phyloP scores from a whole-genome alignment of 2,329 filamentous ascomycete genomes.

The Thielaviopsis populi region DNA sequence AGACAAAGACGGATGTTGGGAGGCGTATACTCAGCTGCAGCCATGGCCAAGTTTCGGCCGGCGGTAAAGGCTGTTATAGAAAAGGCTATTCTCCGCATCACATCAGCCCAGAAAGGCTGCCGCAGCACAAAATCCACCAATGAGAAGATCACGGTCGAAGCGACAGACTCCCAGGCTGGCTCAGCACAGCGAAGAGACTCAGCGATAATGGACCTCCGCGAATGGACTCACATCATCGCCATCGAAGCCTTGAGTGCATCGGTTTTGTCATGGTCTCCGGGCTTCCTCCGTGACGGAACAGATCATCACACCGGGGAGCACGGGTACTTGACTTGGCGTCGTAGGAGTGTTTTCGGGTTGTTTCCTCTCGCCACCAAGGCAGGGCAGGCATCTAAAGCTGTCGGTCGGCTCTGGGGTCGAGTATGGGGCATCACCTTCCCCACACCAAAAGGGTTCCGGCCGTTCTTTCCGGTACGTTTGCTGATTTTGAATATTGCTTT shows the following conservation, averaged over 20 bases:
- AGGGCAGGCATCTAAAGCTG: slow-evolving; percentile 23
- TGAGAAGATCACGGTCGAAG: not conserved
- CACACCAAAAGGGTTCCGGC: slow-evolving; percentile 29
- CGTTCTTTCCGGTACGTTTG: slow-evolving; percentile 34
- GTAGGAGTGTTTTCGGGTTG: slow-evolving; percentile 37
- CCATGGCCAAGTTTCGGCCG: slow-evolving; percentile 28
- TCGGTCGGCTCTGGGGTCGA: slow-evolving; percentile 28
- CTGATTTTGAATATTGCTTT: not conserved
- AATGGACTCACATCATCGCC: slow-evolving; percentile 42
- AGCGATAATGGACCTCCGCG: slow-evolving; percentile 31
- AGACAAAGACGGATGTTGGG: slow-evolving; percentile 36
- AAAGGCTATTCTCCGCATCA: slow-evolving; percentile 21
- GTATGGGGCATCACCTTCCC: slow-evolving; percentile 32
- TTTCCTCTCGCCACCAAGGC: slow-evolving; percentile 32
- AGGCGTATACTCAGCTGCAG: slow-evolving; percentile 31
- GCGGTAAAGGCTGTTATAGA: slow-evolving; percentile 29
- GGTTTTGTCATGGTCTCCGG: slow-evolving; percentile 38
- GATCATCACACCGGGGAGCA: slow-evolving; percentile 35
- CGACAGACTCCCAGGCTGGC: not conserved
- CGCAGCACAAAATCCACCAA: not conserved
- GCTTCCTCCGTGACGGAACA: slow-evolving; percentile 29
- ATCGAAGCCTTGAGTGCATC: slow-evolving; percentile 37
- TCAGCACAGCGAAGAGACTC: not conserved
- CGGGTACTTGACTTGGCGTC: slow-evolving; percentile 36
- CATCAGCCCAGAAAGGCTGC: not conserved